Base-by-base conservation (phyloP, 2,329 filamentous ascomycete species). In the Beauveria varroae region DNA sequence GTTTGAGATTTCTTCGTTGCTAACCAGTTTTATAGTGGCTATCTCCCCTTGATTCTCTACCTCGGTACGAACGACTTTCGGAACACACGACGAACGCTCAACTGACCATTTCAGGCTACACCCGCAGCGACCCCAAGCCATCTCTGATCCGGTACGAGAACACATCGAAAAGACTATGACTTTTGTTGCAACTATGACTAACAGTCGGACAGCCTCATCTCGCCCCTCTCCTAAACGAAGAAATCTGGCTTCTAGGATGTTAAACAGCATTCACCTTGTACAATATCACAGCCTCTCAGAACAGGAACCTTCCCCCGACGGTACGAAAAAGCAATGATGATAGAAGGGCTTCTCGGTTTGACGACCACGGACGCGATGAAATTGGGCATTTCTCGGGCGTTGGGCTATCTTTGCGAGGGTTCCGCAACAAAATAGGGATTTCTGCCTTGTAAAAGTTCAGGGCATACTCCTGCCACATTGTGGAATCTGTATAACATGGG, bases 31-130 rank as follows among this genome's bases (percentile, higher is more conserved):
- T 57, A 69, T 5, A 96, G 91, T 82, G 95, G 95, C 75, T 99
- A 98, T 78, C 86, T 99, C 63, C 95, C 95, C 69, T 78, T 99
- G 76, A 96, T 99, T 74, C 84, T 99, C 76, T 99, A 98, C 77
- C 88, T 99, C 70, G 95, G 91, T 95, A 87, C 71, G 74, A 43
- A 59, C 53, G 30, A 61, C 40, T 54, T 22, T 50, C 61, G 40
- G 22, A n/a, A 5, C 30, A 20, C 47, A 22, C 24, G 28, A 47
- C 44, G 41, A 52, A 54, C 20, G 10, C 18, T 30, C 24, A 60
- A 70, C 70, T 75, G 59, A 76, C 63, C 26, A 60, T 47, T 57
- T 64, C 70, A 95, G 90, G 93, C 69, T 98, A 96, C 81, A 96
- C 93, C 60, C 89, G 90, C 75, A 98, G 93, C 81, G 89, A 93